Percentiles rank a stretch among this genome's conserved stretches.
Evolutionary conservation across 2,329 filamentous ascomycete genomes (phyloP).

Genomic region (Lecanosticta acicola): DNA sequence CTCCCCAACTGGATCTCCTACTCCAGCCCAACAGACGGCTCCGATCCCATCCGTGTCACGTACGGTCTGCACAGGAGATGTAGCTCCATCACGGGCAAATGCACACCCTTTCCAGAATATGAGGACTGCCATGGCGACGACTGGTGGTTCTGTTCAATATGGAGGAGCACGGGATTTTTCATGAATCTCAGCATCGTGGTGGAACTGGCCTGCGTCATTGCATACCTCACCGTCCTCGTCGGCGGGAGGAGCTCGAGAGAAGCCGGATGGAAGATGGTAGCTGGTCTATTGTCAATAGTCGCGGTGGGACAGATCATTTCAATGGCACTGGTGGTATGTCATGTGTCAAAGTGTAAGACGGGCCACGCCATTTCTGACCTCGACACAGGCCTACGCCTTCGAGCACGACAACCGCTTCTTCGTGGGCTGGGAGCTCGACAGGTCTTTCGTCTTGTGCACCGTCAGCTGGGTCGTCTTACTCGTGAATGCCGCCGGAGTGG

Average conservation of each 20-base stretch:
- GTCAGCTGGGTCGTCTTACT: constrained; percentile 54
- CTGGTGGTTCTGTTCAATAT: constrained; percentile 82
- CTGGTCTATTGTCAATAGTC: constrained; percentile 59
- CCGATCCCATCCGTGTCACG: constrained; percentile 53
- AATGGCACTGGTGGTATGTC: constrained; percentile 74
- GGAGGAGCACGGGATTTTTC: constrained; percentile 81
- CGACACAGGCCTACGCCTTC: constrained; percentile 47
- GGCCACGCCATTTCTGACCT: neutral
- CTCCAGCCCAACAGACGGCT: constrained; percentile 30
- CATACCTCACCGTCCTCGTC: constrained; percentile 68
- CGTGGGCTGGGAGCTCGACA: constrained; percentile 74
- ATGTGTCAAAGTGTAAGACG: neutral
- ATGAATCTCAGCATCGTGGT: constrained; percentile 80
- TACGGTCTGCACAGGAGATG: constrained; percentile 80
- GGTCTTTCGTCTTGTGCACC: constrained; percentile 67
- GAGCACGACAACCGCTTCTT: constrained; percentile 80
- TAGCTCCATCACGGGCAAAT: constrained; percentile 60
- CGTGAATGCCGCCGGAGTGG: constrained; percentile 53
- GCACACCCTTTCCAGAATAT: constrained; percentile 61
- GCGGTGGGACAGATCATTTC: constrained; percentile 66
- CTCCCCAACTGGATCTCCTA: constrained; percentile 66
- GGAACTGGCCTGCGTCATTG: constrained; percentile 72
- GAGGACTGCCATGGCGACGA: constrained; percentile 62
- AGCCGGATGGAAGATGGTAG: constrained; percentile 73
- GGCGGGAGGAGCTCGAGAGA: constrained; percentile 77